These are phyloP conservation scores for Huntiella bhutanensis DNA, from an alignment of 2,329 filamentous ascomycete genomes.

Conservation along the genomic window DNA sequence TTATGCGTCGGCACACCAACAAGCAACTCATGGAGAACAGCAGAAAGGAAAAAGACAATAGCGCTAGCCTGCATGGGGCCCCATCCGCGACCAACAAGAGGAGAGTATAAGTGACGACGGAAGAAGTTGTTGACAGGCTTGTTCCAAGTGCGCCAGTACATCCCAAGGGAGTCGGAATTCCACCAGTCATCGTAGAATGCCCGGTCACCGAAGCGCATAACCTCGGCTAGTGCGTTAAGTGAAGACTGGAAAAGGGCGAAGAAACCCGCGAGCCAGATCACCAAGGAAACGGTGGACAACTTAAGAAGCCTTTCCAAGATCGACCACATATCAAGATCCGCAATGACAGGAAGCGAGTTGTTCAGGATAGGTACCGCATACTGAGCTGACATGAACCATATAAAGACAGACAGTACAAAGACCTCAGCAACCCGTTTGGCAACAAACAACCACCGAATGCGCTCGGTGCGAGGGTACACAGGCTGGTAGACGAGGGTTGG, in stretches of 20 bases:
- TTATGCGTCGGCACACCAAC: slow-evolving; percentile 93
- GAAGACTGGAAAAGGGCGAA: slow-evolving; percentile 90
- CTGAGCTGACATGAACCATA: slow-evolving; percentile 89
- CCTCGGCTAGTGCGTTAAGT: slow-evolving; percentile 76
- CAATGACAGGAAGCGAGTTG: slow-evolving; percentile 80
- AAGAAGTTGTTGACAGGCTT: slow-evolving; percentile 95
- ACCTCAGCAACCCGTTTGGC: slow-evolving; percentile 65
- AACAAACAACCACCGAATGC: slow-evolving; percentile 76
- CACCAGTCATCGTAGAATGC: slow-evolving; percentile 98
- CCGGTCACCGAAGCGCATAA: slow-evolving; percentile 77
- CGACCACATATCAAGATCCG: slow-evolving; percentile 56
- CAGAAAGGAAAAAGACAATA: slow-evolving; percentile 74
- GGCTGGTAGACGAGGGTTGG: slow-evolving; percentile 94
- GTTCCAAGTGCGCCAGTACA: slow-evolving; percentile 95
- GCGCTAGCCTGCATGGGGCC: slow-evolving; percentile 50
- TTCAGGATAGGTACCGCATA: slow-evolving; percentile 78
- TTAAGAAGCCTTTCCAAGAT: slow-evolving; percentile 87
- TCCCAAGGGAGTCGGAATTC: slow-evolving; percentile 73
- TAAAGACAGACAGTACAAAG: slow-evolving; percentile 61
- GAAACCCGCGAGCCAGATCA: slow-evolving; percentile 96
- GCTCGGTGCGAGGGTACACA: slow-evolving; percentile 70
- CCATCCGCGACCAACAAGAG: slow-evolving; percentile 70
- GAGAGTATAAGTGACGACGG: slow-evolving; percentile 81
- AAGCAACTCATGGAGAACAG: slow-evolving; percentile 74
- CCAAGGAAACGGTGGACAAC: slow-evolving; percentile 79